These are phyloP conservation scores for Toxicodendron radicans DNA, from an alignment of 345 rosid species.

Conservation along the genomic window DNA sequence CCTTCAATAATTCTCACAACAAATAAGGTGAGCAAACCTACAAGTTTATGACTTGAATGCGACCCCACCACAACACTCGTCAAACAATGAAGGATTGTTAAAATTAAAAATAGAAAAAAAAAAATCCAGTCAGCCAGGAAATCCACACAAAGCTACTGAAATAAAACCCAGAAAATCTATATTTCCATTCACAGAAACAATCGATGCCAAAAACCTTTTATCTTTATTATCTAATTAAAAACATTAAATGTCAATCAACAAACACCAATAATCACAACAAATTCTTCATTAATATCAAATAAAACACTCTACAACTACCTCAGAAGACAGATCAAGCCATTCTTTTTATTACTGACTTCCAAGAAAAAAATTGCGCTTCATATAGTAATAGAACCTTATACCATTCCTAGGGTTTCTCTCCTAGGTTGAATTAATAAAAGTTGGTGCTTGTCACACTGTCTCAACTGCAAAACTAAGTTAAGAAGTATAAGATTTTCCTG, in stretches of 20 bases:
- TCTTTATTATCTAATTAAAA: background rate
- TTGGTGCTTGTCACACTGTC: no score
- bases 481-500: background rate
- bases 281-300: background rate
- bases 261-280: conserved; percentile 6
- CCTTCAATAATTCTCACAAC: conserved; percentile 34
- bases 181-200: conserved; percentile 4
- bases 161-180: conserved; percentile 6
- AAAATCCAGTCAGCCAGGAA: background rate
- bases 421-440: background rate
- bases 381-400: conserved; percentile 18
- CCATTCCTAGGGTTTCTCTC: conserved; percentile 18
- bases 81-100: background rate
- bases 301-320: conserved; percentile 1
- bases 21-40: conserved; percentile 19
- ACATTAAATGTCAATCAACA: conserved; percentile 12
- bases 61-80: conserved; percentile 30
- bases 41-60: conserved; percentile 26
- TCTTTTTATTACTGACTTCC: background rate
- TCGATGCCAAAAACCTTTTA: background rate
- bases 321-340: background rate
- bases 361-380: background rate
- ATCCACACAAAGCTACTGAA: background rate
- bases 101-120: background rate
- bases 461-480: background rate